A percentile compares a stretch with the other conserved stretches of the same genome.
Conservation (phyloP, 2,329 filamentous ascomycete species). For the Curvularia lunata region DNA sequence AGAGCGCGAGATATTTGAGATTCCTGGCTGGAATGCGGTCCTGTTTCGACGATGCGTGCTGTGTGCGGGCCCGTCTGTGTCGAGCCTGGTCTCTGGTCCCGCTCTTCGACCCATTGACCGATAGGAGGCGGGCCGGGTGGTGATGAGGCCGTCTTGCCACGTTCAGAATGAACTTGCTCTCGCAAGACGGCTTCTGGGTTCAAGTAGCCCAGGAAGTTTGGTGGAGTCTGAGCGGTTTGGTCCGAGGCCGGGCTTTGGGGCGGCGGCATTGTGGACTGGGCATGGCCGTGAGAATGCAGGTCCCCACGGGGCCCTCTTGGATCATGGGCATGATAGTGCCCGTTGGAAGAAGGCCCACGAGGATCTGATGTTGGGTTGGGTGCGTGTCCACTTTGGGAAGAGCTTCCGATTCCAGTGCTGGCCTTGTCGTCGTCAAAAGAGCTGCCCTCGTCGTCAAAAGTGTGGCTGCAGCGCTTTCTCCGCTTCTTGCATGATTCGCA, state of each 20-base stretch:
- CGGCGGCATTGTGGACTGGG: conserved; percentile 41
- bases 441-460: conserved; percentile 46
- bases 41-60: conserved; percentile 39
- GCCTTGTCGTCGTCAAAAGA: conserved; percentile 7
- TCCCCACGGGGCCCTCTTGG: conserved; percentile 34
- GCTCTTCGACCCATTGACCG: conserved; percentile 47
- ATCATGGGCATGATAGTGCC: conserved; percentile 36
- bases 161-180: conserved; percentile 49
- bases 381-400: conserved; percentile 47
- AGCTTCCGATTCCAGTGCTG: conserved; percentile 43
- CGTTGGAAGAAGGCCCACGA: conserved; percentile 29
- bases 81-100: conserved; percentile 31
- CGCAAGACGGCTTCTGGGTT: conserved; percentile 56
- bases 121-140: conserved; percentile 41
- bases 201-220: conserved; percentile 55
- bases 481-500: conserved; percentile 55
- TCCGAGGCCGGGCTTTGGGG: conserved; percentile 41
- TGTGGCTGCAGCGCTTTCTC: conserved; percentile 53
- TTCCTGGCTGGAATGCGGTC: conserved; percentile 41
- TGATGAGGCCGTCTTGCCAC: conserved; percentile 39
- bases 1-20: conserved; percentile 43
- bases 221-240: conserved; percentile 43
- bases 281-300: conserved; percentile 30
- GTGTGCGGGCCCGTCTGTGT: conserved; percentile 33
- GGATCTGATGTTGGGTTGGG: conserved; percentile 41